Base-by-base conservation (phyloP, 2,329 filamentous ascomycete genomes). In the Trichoderma brevicompactum region DNA sequence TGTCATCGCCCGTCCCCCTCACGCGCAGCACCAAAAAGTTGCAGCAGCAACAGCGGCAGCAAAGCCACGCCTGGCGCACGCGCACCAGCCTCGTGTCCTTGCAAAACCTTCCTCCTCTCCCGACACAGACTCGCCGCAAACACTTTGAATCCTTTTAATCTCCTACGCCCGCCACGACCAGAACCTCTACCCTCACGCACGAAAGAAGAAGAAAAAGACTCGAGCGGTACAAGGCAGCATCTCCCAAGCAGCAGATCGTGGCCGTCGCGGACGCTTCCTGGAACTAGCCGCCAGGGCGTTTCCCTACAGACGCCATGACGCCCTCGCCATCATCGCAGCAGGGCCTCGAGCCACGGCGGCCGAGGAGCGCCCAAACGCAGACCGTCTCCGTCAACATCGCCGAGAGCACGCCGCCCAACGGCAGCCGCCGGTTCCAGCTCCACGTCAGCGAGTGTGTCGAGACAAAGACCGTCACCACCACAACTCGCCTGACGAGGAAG, bases 401-500 rank as follows among this genome's bases (percentile, higher is more conserved):
- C 52, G 81, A 83, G 64, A 74, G 74, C 62, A 73, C 78, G 13
- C 70, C 74, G 12, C 71, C 73, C 65, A 74, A 72, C 56, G 74
- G 74, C 66, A 73, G 70, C 69, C 76, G 72, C 66, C 80, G 71
- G 69, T 81, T 78, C 70, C 83, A 86, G 71, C 84, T 89, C 69
- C 83, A 86, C 68, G 79, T 89, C 53, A 85, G 85, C 67, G 86
- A 89, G 72, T 89, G 86, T 70, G 85, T 89, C 72, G 87, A 89
- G 77, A 89, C 87, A 15, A 89, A 87, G 75, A 89, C 86, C 10
- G 87, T 97, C 68, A 97, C 94, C 1, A 97, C 94, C 0, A 97
- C 94, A 0, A 97, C 93, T 0, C 96, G 92, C 0, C 96, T 94
- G 1, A 92, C 92, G 69, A 89, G 76, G 83, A 92, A 78, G 78